phyloP scores from a whole-genome alignment of 306 rosid genomes.

The Rubus idaeus region DNA sequence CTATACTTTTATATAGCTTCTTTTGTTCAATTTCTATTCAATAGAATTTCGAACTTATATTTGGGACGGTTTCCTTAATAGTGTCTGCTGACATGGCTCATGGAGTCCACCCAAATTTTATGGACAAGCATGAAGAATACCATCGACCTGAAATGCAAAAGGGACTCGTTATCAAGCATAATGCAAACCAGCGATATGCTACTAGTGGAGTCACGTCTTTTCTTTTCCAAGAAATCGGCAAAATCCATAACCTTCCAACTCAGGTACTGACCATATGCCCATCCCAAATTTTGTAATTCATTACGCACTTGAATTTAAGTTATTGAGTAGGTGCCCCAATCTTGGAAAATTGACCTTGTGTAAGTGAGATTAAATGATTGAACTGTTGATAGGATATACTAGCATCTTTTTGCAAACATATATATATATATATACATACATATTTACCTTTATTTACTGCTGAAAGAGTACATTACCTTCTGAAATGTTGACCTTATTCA shows the following conservation, averaged over 20 bases:
- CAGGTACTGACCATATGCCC: constrained; percentile 46
- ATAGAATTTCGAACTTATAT: constrained; percentile 29
- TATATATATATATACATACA: neutral
- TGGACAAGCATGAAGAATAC: constrained; percentile 89
- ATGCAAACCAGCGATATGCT: constrained; percentile 96
- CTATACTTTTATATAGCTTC: neutral
- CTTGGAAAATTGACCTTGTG: neutral
- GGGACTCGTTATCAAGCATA: constrained; percentile 90
- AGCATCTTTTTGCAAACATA: neutral
- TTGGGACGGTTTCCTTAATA: constrained; percentile 35
- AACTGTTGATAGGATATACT: neutral
- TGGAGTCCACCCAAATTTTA: constrained; percentile 92
- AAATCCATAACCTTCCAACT: constrained; percentile 74
- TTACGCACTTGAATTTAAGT: neutral
- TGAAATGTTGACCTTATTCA: neutral
- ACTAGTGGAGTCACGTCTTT: constrained; percentile 89
- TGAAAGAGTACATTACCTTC: neutral
- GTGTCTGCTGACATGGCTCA: constrained; percentile 99
- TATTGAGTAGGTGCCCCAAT: neutral
- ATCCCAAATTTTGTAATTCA: neutral
- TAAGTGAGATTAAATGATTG: neutral
- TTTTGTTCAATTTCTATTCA: constrained; percentile 9
- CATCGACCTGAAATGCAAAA: constrained; percentile 90
- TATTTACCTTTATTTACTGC: neutral
- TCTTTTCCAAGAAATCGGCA: constrained; percentile 85